A percentile compares a stretch with the other conserved stretches of the same genome.
Evolutionary conservation across 2,329 filamentous ascomycete species (phyloP).

Genomic region (Lecanoromycetidae sp.): DNA sequence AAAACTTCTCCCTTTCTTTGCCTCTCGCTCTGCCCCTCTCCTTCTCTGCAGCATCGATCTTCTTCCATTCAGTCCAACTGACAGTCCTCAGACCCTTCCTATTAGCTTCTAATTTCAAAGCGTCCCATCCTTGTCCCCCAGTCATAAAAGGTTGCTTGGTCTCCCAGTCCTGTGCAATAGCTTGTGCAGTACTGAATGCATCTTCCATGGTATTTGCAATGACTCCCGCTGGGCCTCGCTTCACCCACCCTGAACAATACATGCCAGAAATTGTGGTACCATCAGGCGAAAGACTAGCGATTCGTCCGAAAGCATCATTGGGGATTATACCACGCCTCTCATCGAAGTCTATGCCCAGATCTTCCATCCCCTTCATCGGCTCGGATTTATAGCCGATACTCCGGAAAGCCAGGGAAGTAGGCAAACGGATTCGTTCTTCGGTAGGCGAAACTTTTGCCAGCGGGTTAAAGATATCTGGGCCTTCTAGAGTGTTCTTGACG

Average conservation of each 20-base stretch:
- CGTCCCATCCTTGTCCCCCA: constrained; percentile 59
- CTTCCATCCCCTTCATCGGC: constrained; percentile 59
- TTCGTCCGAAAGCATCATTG: constrained; percentile 69
- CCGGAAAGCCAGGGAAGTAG: constrained; percentile 66
- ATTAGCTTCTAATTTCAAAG: constrained; percentile 49
- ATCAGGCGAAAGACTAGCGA: constrained; percentile 37
- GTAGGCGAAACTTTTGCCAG: constrained; percentile 35
- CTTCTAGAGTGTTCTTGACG: constrained; percentile 35
- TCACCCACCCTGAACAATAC: constrained; percentile 95
- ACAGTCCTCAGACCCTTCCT: constrained; percentile 49
- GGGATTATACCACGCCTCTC: constrained; percentile 59
- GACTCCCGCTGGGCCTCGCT: constrained; percentile 84
- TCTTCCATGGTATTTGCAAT: constrained; percentile 95
- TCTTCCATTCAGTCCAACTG: constrained; percentile 74
- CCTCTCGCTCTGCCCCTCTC: constrained; percentile 52
- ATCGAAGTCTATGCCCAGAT: constrained; percentile 70
- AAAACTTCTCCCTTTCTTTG: constrained; percentile 64
- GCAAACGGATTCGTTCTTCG: constrained; percentile 41
- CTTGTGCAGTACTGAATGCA: constrained; percentile 78
- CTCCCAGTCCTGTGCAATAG: constrained; percentile 67
- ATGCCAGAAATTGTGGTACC: constrained; percentile 51
- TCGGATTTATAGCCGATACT: constrained; percentile 91
- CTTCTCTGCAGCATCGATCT: constrained; percentile 68
- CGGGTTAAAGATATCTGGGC: constrained; percentile 32
- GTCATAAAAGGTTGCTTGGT: constrained; percentile 37